These are phyloP conservation scores for Russula emetica DNA, from an alignment of 768 basidiomycete genomes.

Conservation along the genomic window DNA sequence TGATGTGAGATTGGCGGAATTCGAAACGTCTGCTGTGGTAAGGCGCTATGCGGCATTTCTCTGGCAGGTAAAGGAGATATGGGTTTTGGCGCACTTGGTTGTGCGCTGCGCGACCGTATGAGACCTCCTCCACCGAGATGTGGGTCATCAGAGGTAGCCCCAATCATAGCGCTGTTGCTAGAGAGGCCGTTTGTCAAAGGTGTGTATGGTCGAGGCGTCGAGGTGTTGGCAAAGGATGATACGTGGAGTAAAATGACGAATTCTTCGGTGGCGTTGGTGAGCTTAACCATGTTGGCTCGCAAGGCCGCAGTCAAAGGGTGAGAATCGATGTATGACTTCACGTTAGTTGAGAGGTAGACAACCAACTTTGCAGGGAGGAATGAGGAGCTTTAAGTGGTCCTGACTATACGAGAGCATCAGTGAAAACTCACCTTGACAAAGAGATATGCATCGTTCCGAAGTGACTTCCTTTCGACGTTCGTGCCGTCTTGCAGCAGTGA, in stretches of 20 bases:
- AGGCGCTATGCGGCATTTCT: slow-evolving; percentile 52
- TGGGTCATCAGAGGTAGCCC: slow-evolving; percentile 15
- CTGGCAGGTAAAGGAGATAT: slow-evolving; percentile 17
- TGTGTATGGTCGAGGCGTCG: slow-evolving; percentile 54
- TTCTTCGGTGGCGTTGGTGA: slow-evolving; percentile 82
- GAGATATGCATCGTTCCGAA: slow-evolving; percentile 72
- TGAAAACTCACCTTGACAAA: slow-evolving; percentile 69
- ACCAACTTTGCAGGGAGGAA: slow-evolving; percentile 49
- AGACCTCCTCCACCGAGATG: slow-evolving; percentile 15
- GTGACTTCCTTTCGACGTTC: slow-evolving; percentile 51
- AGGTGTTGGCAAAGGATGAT: slow-evolving; percentile 67
- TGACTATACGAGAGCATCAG: not conserved
- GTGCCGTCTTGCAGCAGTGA: slow-evolving; percentile 53
- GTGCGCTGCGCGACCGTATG: slow-evolving; percentile 23
- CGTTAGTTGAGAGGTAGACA: slow-evolving; percentile 66
- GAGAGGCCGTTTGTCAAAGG: slow-evolving; percentile 36
- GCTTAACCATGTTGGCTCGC: slow-evolving; percentile 64
- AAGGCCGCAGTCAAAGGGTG: slow-evolving; percentile 57
- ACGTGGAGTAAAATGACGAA: slow-evolving; percentile 83
- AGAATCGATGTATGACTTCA: slow-evolving; percentile 58
- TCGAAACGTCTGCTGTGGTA: slow-evolving; percentile 47
- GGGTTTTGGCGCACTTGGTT: not conserved
- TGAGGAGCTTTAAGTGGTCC: not conserved
- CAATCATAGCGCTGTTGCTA: slow-evolving; percentile 15
- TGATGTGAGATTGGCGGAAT: slow-evolving; percentile 36